phyloP scores from a whole-genome alignment of 2,329 filamentous ascomycete genomes.

The Macrophomina phaseolina region DNA sequence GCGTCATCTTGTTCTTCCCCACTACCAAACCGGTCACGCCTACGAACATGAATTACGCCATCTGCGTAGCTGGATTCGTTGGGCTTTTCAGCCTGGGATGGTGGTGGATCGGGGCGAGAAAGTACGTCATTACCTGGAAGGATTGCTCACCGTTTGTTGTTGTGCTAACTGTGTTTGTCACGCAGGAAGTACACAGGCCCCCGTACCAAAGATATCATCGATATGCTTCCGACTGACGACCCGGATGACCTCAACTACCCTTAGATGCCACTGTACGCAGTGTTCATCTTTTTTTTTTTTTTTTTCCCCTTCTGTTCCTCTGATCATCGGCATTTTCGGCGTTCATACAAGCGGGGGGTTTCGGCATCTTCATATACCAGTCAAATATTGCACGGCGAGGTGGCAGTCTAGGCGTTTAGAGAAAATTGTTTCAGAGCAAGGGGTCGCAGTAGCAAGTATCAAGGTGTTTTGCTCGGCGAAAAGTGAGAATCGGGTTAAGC shows the following conservation, averaged over 20 bases:
- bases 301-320: neutral
- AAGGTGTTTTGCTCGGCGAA: constrained; percentile 25
- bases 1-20: constrained; percentile 62
- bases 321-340: constrained; percentile 8
- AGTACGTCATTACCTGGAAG: constrained; percentile 35
- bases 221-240: constrained; percentile 49
- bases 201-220: constrained; percentile 60
- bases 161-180: constrained; percentile 6
- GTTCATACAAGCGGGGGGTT: constrained; percentile 15
- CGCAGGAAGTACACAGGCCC: constrained; percentile 64
- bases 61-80: constrained; percentile 56
- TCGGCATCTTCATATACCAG: constrained; percentile 4
- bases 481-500: neutral
- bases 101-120: constrained; percentile 51
- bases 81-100: constrained; percentile 53
- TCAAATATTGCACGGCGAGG: neutral
- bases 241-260: constrained; percentile 41
- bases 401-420: neutral
- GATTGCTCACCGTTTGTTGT: constrained; percentile 26
- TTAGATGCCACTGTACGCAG: neutral
- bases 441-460: neutral
- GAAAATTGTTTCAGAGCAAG: neutral
- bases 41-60: constrained; percentile 56
- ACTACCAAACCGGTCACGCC: constrained; percentile 50
- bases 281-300: neutral